phyloP scores from a whole-genome alignment of 2,329 filamentous ascomycete genomes.

The Sarocladium strictum region DNA sequence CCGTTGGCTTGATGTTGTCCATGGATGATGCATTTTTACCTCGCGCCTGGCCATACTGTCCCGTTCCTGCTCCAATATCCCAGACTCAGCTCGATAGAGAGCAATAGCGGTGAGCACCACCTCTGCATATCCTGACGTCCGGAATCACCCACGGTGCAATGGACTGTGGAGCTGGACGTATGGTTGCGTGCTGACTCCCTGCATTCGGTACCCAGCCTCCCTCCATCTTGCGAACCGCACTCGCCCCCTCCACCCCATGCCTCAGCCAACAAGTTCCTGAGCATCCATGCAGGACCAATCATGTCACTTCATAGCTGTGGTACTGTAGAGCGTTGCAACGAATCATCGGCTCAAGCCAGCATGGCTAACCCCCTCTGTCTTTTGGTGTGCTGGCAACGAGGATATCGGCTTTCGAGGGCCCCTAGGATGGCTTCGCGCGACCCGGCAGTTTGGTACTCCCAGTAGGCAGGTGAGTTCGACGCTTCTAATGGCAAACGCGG shows the following conservation, averaged over 20 bases:
- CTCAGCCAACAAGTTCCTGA: neutral
- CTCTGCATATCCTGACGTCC: neutral
- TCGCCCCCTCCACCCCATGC: neutral
- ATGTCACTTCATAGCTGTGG: neutral
- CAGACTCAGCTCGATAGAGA: neutral
- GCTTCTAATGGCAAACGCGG: neutral
- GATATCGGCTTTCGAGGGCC: neutral
- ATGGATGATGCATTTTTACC: too few species aligned
- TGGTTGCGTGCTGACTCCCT: constrained; percentile 4
- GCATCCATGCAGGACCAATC: neutral
- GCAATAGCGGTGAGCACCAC: constrained; percentile 2
- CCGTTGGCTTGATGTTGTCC: too few species aligned
- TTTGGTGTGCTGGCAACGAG: neutral
- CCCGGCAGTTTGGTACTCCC: constrained; percentile 4
- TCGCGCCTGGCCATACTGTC: neutral
- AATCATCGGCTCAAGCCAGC: neutral
- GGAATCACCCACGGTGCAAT: neutral
- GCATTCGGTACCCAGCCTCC: constrained; percentile 4
- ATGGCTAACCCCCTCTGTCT: too few species aligned
- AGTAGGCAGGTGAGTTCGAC: neutral
- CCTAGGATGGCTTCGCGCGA: constrained; percentile 4
- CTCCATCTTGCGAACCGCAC: neutral
- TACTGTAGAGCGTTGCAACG: neutral
- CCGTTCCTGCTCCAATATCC: neutral
- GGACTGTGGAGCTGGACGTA: neutral